Evolutionary conservation across 2,329 filamentous ascomycete species (phyloP), one percentile per base, ranked within the genome.

Genomic region (Talaromyces albobiverticillius): DNA sequence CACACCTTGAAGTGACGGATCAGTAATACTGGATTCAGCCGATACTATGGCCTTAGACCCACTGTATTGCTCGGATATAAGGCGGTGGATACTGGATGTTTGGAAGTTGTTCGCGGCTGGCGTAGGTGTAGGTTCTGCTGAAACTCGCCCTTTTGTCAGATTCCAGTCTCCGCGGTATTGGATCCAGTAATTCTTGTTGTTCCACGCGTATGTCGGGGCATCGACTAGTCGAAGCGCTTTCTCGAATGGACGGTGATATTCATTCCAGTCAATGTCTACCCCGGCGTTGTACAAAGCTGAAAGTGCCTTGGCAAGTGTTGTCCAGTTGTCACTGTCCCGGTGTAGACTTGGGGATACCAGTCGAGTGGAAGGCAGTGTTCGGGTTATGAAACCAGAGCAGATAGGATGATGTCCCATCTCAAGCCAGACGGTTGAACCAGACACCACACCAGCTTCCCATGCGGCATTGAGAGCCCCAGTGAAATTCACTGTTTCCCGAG

Each of bases 401-500:
- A 78, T 67, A 0, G 77, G 72, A 54, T 78, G 72, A 1, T 77
- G 75, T 4, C 78, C 78, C 52, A 80, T 67, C 55, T 77, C 74
- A n/a, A 77, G 51, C 63, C 65, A 74, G 20, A 72, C 13, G 9
- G 40, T 55, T 8, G 46, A 31, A n/a, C 42, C 47, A 25, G 38
- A 22, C 11, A 55, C 13, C 10, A 40, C 25, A 2, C 25, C 31
- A 29, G 29, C 22, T 23, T 34, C 22, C 29, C 45, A 29, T 14
- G 43, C 53, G 2, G 53, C 31, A 18, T 55, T 32, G 25, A 55
- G 40, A 7, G 31, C 53, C 16, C 32, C 47, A 18, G 43, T 20
- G 50, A 51, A 87, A 69, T 90, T 80, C 61, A 90, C 87, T 9
- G 86, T 76, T 65, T 89, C 81, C 11, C 87, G 81, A 22, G 84